These are phyloP conservation scores for Posidonia oceanica DNA, from an alignment of 116 monocot species.

Conservation along the genomic window DNA sequence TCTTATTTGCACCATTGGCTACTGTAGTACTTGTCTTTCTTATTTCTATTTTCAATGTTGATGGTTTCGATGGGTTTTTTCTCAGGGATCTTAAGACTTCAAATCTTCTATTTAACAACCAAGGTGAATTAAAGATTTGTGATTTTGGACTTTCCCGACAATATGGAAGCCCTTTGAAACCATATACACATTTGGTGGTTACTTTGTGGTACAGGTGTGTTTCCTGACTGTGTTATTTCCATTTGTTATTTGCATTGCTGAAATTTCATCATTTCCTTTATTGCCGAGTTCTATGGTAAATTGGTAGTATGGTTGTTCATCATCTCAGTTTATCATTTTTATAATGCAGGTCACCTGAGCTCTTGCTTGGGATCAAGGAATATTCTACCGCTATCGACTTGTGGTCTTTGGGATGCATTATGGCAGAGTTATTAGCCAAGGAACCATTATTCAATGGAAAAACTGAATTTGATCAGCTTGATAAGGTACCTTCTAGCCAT, in stretches of 20 bases:
- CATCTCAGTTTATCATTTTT: slow-evolving; percentile 2
- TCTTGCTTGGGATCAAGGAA: slow-evolving; percentile 67
- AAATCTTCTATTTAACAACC: slow-evolving; percentile 69
- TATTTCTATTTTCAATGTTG: background rate
- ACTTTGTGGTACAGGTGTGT: slow-evolving; percentile 88
- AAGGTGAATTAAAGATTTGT: slow-evolving; percentile 85
- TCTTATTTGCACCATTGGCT: background rate
- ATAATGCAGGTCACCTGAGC: slow-evolving; percentile 59
- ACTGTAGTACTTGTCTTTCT: background rate
- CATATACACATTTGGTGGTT: slow-evolving; percentile 79
- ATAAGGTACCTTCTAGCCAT: slow-evolving; percentile 36
- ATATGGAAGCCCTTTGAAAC: slow-evolving; percentile 82
- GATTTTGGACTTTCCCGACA: slow-evolving; percentile 88
- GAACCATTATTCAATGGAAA: slow-evolving; percentile 77
- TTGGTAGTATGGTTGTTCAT: slow-evolving; percentile 1
- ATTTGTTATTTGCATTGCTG: background rate
- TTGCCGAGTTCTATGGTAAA: no score
- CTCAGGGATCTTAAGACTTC: slow-evolving; percentile 30
- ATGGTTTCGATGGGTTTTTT: background rate
- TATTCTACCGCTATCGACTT: slow-evolving; percentile 90
- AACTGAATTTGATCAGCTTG: slow-evolving; percentile 75
- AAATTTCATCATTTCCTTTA: no score
- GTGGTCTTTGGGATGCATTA: slow-evolving; percentile 95
- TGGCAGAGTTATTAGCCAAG: slow-evolving; percentile 85
- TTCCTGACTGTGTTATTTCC: background rate